Evolutionary conservation across 2,329 filamentous ascomycete genomes (phyloP).

Genomic region (Teratosphaeria gauchensis): DNA sequence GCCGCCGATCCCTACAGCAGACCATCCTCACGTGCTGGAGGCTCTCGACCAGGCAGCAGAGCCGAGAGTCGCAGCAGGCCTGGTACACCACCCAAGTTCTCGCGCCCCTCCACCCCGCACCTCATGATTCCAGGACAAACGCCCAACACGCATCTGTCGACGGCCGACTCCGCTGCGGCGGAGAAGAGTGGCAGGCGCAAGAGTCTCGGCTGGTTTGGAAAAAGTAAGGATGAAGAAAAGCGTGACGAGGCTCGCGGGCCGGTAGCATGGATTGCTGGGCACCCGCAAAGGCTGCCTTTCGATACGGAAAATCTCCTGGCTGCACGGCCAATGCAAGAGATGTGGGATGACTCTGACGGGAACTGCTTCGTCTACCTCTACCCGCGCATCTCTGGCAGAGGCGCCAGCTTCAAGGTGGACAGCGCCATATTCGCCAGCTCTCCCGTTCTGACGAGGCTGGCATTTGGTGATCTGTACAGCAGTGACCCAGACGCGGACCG

Average conservation of each 20-base stretch:
- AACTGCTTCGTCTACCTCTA: conserved; percentile 56
- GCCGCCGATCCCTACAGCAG: neutral
- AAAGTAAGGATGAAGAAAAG: conserved; percentile 23
- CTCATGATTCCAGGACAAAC: neutral
- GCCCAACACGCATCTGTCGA: neutral
- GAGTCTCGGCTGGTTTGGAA: conserved; percentile 23
- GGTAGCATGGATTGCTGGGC: conserved; percentile 50
- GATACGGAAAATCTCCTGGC: conserved; percentile 42
- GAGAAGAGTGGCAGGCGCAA: conserved; percentile 15
- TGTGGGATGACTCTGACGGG: conserved; percentile 51
- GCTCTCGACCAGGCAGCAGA: neutral
- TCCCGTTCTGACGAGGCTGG: conserved; percentile 44
- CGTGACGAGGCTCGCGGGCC: conserved; percentile 19
- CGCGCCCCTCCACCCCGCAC: conserved; percentile 3
- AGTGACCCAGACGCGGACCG: conserved; percentile 14
- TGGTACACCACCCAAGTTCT: conserved; percentile 4
- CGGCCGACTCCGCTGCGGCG: neutral
- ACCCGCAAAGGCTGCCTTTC: conserved; percentile 48
- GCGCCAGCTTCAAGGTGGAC: conserved; percentile 53
- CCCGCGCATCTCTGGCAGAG: conserved; percentile 43
- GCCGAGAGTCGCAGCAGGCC: conserved; percentile 1
- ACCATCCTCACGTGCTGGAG: neutral
- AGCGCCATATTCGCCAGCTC: conserved; percentile 51
- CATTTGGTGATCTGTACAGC: conserved; percentile 44
- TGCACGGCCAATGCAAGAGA: conserved; percentile 46